phyloP scores from a whole-genome alignment of 768 basidiomycete genomes.

The Amanita molliuscula region DNA sequence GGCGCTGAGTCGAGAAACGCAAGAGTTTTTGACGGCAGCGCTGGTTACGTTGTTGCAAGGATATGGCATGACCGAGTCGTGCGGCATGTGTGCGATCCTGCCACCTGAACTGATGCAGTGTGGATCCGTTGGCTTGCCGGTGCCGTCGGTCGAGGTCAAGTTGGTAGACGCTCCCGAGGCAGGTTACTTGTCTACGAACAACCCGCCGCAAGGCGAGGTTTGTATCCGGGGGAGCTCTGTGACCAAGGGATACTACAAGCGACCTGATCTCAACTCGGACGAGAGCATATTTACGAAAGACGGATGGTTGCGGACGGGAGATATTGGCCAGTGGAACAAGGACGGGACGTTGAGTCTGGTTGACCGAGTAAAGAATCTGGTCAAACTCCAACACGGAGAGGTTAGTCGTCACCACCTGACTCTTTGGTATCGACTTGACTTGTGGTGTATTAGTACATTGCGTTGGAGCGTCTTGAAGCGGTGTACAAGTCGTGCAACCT shows the following conservation, averaged over 20 bases:
- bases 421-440: background rate
- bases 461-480: conserved; percentile 81
- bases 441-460: conserved; percentile 59
- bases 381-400: conserved; percentile 80
- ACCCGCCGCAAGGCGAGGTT: conserved; percentile 77
- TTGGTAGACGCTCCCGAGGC: conserved; percentile 74
- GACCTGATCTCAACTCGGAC: conserved; percentile 82
- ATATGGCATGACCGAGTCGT: conserved; percentile 95
- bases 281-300: conserved; percentile 75
- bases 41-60: conserved; percentile 82
- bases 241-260: conserved; percentile 85
- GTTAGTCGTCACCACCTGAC: conserved; percentile 20
- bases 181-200: conserved; percentile 68
- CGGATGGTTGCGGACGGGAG: conserved; percentile 92
- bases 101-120: conserved; percentile 75
- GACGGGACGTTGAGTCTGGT: conserved; percentile 87
- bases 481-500: conserved; percentile 79
- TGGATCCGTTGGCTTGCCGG: conserved; percentile 75
- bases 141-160: conserved; percentile 86
- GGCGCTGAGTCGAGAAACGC: conserved; percentile 75
- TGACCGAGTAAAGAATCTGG: conserved; percentile 90
- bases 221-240: conserved; percentile 83
- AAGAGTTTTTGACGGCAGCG: conserved; percentile 79
- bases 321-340: conserved; percentile 88
- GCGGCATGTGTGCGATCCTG: conserved; percentile 82